A percentile compares a stretch with the other conserved stretches of the same genome.
These are phyloP conservation scores for Neonectria punicea DNA, from an alignment of 2,329 filamentous ascomycete genomes.

Conservation along the genomic window DNA sequence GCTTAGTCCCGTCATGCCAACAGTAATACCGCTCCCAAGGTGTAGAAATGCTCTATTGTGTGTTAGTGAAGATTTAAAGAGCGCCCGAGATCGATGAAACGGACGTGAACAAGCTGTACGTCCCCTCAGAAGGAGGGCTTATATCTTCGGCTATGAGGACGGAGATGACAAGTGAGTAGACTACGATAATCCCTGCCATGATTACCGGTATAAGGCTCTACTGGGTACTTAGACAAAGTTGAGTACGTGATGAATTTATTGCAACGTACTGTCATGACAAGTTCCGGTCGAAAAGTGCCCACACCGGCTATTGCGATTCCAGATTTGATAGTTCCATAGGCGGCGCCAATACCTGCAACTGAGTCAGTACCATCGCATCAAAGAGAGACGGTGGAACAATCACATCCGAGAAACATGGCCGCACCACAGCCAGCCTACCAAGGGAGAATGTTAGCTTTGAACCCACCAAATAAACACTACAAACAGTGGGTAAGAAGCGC, in stretches of 20 bases:
- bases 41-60: slow-evolving; percentile 84
- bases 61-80: slow-evolving; percentile 28
- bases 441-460: slow-evolving; percentile 38
- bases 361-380: slow-evolving; percentile 36
- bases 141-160: slow-evolving; percentile 95
- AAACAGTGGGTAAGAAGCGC: slow-evolving; percentile 49
- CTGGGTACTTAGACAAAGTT: slow-evolving; percentile 22
- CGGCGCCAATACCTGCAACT: slow-evolving; percentile 72
- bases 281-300: slow-evolving; percentile 83
- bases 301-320: slow-evolving; percentile 89
- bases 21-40: slow-evolving; percentile 87
- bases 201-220: slow-evolving; percentile 88
- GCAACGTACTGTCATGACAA: slow-evolving; percentile 84
- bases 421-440: slow-evolving; percentile 78
- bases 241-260: background rate
- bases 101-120: slow-evolving; percentile 87
- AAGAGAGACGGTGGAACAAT: slow-evolving; percentile 28
- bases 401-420: slow-evolving; percentile 88
- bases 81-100: slow-evolving; percentile 44
- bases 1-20: slow-evolving; percentile 90
- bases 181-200: slow-evolving; percentile 99
- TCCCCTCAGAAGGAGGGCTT: slow-evolving; percentile 70
- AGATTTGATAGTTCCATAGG: slow-evolving; percentile 88
- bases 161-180: slow-evolving; percentile 96
- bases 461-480: slow-evolving; percentile 15